Evolutionary conservation across 2,329 filamentous ascomycete genomes (phyloP), one percentile per base, ranked within the genome.

Genomic region (Aspergillus floridensis): DNA sequence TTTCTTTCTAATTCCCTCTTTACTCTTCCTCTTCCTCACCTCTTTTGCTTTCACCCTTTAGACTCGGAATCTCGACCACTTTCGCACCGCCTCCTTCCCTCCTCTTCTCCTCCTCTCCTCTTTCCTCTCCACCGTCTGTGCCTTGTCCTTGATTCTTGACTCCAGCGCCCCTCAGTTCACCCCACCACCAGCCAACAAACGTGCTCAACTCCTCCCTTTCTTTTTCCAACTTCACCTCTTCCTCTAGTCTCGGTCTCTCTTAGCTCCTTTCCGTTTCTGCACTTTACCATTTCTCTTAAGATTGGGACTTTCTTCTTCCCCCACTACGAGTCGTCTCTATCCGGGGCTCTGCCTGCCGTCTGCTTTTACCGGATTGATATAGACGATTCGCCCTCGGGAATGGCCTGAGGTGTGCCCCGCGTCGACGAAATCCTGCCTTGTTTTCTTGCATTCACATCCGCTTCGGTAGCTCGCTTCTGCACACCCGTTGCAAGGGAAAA

Each of bases 331-430:
- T n/a, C 16, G 4, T 41, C 38, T 16, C 16, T 19, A 14, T 19
- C n/a, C 38, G 14, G 16, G 38, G 5, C 16, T 41, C 38, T 41
- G 12, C 38, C 38, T 41, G 38, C 38, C 38, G 38, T 19, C 38
- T 41, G 14, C 38, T 41, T 16, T 41, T 41, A 41, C 38, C 38
- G 14, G 38, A 16, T n/a, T 7, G 38, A 41, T 19, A 41, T 19
- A 41, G 38, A 41, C 52, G 29, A 41, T 22, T 22, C 48, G 5
- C 49, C 24, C 31, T 52, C 44, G 52, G 56, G 53, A 29, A 57
- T 58, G 56, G 47, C 61, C 59, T 58, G 49, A 61, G 54, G 31
- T 59, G 49, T 61, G 61, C 61, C 61, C 61, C 61, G 59, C 61
- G 61, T 58, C 49, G 31, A 57, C 47, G 59, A 59, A 54, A 59